phyloP scores from a whole-genome alignment of 2,329 filamentous ascomycete species.

The Clarireedia sp. region DNA sequence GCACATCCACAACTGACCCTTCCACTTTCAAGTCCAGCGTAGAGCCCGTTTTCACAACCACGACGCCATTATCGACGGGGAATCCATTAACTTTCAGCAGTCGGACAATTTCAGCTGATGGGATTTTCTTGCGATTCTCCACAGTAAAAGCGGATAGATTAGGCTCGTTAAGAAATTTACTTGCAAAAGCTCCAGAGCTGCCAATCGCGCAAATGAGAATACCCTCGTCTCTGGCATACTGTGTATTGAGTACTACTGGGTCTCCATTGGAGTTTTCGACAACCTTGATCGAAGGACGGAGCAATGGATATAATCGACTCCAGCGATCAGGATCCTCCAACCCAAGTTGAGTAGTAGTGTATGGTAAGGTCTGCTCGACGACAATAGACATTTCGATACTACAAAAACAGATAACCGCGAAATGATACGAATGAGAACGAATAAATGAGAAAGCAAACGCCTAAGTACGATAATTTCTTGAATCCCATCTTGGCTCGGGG shows the following conservation, averaged over 20 bases:
- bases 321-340: constrained; percentile 19
- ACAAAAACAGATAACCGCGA: not conserved
- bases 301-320: constrained; percentile 22
- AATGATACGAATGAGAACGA: not conserved
- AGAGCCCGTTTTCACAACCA: not conserved
- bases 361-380: constrained; percentile 22
- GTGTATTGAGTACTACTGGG: constrained; percentile 16
- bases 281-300: constrained; percentile 19
- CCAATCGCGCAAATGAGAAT: constrained; percentile 17
- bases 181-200: constrained; percentile 17
- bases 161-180: constrained; percentile 19
- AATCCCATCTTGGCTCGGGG: not conserved
- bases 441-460: not conserved
- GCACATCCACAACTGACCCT: not conserved
- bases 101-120: not conserved
- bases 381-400: constrained; percentile 19
- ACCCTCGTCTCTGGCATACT: constrained; percentile 10
- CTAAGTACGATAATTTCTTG: not conserved
- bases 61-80: not conserved
- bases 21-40: not conserved
- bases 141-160: constrained; percentile 17
- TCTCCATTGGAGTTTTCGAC: constrained; percentile 11
- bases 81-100: not conserved
- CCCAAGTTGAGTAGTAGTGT: constrained; percentile 14
- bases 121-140: constrained; percentile 2